These are phyloP conservation scores for Corylus americana DNA, from an alignment of 306 rosid genomes.

Conservation along the genomic window DNA sequence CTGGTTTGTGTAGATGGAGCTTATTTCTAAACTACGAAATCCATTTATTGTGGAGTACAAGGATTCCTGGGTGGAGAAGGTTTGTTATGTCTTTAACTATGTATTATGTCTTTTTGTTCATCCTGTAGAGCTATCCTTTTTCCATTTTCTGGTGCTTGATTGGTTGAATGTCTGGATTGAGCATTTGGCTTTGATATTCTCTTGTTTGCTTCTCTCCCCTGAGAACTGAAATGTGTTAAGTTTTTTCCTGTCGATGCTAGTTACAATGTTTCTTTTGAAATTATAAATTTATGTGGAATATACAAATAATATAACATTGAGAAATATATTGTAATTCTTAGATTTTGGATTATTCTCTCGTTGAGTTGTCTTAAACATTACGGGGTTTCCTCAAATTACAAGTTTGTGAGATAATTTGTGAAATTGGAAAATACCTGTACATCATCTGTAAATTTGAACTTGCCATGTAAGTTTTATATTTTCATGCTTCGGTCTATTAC, in stretches of 20 bases:
- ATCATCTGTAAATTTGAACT: neutral
- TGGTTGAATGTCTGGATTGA: neutral
- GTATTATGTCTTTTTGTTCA: neutral
- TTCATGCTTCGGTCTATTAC: neutral
- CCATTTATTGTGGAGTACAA: constrained; percentile 98
- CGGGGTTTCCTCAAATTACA: neutral
- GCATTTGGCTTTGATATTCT: neutral
- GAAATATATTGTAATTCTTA: neutral
- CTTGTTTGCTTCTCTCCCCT: neutral
- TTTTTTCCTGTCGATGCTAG: no score
- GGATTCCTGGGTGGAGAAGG: constrained; percentile 99
- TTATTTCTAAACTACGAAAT: constrained; percentile 77
- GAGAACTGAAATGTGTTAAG: no score
- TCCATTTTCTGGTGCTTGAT: neutral
- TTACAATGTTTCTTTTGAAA: neutral
- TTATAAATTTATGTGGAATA: neutral
- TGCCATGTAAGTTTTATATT: neutral
- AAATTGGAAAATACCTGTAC: neutral
- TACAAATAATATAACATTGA: neutral
- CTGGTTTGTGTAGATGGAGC: constrained; percentile 78
- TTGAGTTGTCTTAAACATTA: neutral
- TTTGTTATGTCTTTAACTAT: constrained; percentile 22
- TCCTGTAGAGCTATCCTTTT: neutral
- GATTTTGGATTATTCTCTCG: neutral
- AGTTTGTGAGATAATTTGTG: neutral